Conservation (phyloP, 805 yeast species). For the Metschnikowia continentalis region DNA sequence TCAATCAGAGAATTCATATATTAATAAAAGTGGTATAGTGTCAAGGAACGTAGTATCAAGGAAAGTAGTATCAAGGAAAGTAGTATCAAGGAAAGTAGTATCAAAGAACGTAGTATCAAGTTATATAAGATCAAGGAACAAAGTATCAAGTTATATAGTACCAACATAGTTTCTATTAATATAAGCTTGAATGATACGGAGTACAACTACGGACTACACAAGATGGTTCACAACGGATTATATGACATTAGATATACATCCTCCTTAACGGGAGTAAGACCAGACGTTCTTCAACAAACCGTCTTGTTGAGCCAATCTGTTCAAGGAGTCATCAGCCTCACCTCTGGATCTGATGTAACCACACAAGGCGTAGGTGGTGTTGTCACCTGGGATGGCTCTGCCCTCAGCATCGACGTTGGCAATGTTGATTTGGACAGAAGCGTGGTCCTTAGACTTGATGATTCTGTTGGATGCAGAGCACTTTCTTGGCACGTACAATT, state of each 20-base stretch:
- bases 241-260: conserved; percentile 24
- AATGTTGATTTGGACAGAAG: conserved; percentile 97
- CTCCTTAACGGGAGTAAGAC: conserved; percentile 83
- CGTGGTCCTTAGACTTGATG: conserved; percentile 99
- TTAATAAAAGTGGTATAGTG: too few relatives aligned
- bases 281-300: conserved; percentile 96
- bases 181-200: too few relatives aligned
- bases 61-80: too few relatives aligned
- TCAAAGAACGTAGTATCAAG: too few relatives aligned
- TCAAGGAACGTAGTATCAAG: too few relatives aligned
- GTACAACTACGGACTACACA: too few relatives aligned
- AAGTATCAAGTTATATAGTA: too few relatives aligned
- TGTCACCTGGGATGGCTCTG: conserved; percentile 84
- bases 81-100: too few relatives aligned
- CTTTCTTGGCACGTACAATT: conserved; percentile 99
- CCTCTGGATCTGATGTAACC: conserved; percentile 99
- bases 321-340: conserved; percentile 98
- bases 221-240: conserved; percentile 5
- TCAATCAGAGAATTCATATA: too few relatives aligned
- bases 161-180: too few relatives aligned
- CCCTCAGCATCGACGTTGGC: conserved; percentile 98
- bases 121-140: too few relatives aligned
- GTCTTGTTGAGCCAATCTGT: conserved; percentile 98
- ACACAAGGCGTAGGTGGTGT: conserved; percentile 92
- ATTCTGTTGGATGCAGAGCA: conserved; percentile 99